A percentile compares a stretch with the other conserved stretches of the same genome.
Conservation (phyloP, 768 basidiomycete genomes). For the button mushroom (Agaricus bisporus) region DNA sequence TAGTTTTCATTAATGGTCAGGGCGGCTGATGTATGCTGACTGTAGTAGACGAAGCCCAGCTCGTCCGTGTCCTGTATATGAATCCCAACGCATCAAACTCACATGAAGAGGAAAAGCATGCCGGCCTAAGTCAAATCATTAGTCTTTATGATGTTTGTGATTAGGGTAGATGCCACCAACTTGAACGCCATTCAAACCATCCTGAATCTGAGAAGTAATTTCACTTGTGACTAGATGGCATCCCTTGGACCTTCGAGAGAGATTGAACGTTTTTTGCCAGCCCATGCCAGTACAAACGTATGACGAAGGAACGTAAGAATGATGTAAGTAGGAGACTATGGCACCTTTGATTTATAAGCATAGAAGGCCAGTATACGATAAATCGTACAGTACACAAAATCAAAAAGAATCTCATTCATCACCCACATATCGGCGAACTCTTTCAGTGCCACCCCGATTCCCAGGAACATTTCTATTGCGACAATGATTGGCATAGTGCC, state of each 20-base stretch:
- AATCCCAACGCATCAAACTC: constrained; percentile 19
- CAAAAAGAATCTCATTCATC: constrained; percentile 4
- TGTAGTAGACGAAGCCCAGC: constrained; percentile 3
- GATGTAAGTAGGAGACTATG: neutral
- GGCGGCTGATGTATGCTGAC: constrained; percentile 70
- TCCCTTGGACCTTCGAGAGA: constrained; percentile 49
- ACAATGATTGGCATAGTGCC: constrained; percentile 95
- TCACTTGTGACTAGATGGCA: constrained; percentile 85
- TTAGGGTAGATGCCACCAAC: constrained; percentile 25
- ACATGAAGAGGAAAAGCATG: constrained; percentile 89
- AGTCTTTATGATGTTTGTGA: neutral
- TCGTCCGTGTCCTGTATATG: neutral
- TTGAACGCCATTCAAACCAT: constrained; percentile 64
- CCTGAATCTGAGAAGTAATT: constrained; percentile 56
- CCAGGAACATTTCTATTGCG: constrained; percentile 88
- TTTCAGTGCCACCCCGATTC: constrained; percentile 78
- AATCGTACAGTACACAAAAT: too few relatives aligned
- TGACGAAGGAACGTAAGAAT: neutral
- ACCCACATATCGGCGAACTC: constrained; percentile 27
- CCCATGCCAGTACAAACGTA: constrained; percentile 47
- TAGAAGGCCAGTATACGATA: neutral
- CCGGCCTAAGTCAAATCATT: constrained; percentile 51
- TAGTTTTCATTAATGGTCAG: constrained; percentile 87
- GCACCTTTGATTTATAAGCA: neutral
- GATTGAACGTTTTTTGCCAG: constrained; percentile 83